phyloP scores from a whole-genome alignment of 139 green algal species.

The Coelastrella sp. region DNA sequence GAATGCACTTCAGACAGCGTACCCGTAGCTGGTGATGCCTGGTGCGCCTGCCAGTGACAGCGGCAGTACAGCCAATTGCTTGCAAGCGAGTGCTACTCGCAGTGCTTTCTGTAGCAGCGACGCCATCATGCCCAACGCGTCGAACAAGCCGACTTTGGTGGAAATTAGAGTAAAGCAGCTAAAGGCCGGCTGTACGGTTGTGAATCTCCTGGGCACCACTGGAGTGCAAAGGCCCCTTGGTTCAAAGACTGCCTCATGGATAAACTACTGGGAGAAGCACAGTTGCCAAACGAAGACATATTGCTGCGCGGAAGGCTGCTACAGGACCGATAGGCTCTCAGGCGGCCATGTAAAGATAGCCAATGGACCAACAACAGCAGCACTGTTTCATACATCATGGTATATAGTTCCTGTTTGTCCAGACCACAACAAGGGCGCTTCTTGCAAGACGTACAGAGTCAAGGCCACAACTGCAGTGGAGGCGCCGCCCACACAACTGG shows the following conservation, averaged over 20 bases:
- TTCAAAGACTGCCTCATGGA: background rate
- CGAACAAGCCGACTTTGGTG: no score
- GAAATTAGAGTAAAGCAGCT: background rate
- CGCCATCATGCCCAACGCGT: no score
- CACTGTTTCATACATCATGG: slow-evolving; percentile 26
- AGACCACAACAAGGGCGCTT: slow-evolving; percentile 23
- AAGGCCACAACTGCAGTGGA: slow-evolving; percentile 8
- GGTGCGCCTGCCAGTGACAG: no score
- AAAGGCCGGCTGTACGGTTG: background rate
- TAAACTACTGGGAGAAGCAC: slow-evolving; percentile 6
- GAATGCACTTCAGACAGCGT: no score
- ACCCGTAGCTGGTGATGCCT: no score
- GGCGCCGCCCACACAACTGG: background rate
- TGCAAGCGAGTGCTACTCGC: no score
- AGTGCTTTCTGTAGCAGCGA: no score
- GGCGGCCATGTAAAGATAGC: slow-evolving; percentile 40
- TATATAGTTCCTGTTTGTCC: slow-evolving; percentile 38
- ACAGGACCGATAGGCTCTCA: slow-evolving; percentile 10
- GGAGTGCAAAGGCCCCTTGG: slow-evolving; percentile 6
- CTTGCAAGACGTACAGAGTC: slow-evolving; percentile 34
- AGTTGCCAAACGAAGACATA: background rate
- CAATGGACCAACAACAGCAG: slow-evolving; percentile 6
- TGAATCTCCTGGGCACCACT: slow-evolving; percentile 28
- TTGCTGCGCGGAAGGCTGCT: slow-evolving; percentile 21
- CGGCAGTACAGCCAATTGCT: no score